phyloP scores from a whole-genome alignment of 2,329 filamentous ascomycete genomes.

The Raffaelea arxii region DNA sequence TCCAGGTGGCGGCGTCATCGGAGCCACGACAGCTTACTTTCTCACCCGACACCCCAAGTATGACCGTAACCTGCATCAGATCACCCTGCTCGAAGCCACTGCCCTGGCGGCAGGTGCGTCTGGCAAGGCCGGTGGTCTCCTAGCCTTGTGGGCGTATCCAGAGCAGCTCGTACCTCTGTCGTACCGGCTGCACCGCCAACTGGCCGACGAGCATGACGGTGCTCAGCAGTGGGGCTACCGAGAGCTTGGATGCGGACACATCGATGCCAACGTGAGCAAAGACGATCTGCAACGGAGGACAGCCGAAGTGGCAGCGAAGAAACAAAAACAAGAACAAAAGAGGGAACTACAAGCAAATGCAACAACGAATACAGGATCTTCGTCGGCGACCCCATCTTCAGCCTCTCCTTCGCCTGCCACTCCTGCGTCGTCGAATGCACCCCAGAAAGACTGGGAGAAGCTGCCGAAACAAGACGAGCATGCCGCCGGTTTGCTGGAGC shows the following conservation, averaged over 20 bases:
- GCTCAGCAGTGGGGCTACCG: slow-evolving; percentile 79
- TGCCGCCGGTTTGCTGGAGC: slow-evolving; percentile 36
- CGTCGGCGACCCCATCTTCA: neutral
- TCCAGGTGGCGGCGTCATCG: slow-evolving; percentile 83
- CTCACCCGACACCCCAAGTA: slow-evolving; percentile 78
- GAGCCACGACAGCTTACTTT: slow-evolving; percentile 84
- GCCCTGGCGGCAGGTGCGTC: slow-evolving; percentile 82
- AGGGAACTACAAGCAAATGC: neutral
- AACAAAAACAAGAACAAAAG: neutral
- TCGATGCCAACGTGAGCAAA: slow-evolving; percentile 26
- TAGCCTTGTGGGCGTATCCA: slow-evolving; percentile 90
- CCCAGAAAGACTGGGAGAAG: slow-evolving; percentile 45
- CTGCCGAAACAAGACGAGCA: slow-evolving; percentile 48
- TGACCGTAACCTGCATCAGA: slow-evolving; percentile 61
- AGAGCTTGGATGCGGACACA: slow-evolving; percentile 60
- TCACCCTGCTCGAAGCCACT: slow-evolving; percentile 81
- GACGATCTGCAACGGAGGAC: slow-evolving; percentile 7
- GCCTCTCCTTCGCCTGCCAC: neutral
- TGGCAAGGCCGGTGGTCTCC: slow-evolving; percentile 84
- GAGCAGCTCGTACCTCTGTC: slow-evolving; percentile 74
- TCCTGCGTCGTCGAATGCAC: neutral
- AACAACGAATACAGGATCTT: neutral
- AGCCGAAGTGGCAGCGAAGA: slow-evolving; percentile 15
- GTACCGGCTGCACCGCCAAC: slow-evolving; percentile 70
- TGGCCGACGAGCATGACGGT: slow-evolving; percentile 77